Percentiles rank a stretch among this genome's conserved stretches.
Conservation (phyloP, 2,329 filamentous ascomycete species). For the Diaporthe sp. region DNA sequence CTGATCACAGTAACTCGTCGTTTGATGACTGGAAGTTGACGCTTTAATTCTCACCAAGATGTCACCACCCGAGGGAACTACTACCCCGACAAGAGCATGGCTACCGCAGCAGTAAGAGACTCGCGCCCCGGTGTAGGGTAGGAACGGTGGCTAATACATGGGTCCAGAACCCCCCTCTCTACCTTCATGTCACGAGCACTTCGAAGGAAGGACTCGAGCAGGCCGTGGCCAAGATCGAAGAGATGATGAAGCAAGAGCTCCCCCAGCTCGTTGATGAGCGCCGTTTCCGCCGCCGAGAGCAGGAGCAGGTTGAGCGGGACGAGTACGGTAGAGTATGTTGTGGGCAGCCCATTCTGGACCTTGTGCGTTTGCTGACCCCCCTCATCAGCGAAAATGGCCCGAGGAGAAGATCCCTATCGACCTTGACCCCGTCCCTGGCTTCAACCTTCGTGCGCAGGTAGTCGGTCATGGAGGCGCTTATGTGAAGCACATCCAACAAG, state of each 20-base stretch:
- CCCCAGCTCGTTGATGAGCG: slow-evolving; percentile 96
- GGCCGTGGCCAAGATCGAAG: slow-evolving; percentile 89
- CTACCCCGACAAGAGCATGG: slow-evolving; percentile 97
- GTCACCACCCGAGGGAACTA: slow-evolving; percentile 98
- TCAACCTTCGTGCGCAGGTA: slow-evolving; percentile 96
- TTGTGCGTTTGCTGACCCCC: slow-evolving; percentile 45
- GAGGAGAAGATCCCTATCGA: slow-evolving; percentile 94
- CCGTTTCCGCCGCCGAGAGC: slow-evolving; percentile 78
- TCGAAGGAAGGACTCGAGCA: slow-evolving; percentile 91
- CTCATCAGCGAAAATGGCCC: slow-evolving; percentile 88
- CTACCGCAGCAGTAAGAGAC: slow-evolving; percentile 84
- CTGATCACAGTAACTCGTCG: slow-evolving; percentile 35
- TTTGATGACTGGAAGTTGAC: slow-evolving; percentile 68
- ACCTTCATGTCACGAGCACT: slow-evolving; percentile 95
- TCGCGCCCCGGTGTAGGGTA: background rate
- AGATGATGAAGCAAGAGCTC: slow-evolving; percentile 95
- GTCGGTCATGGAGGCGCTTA: slow-evolving; percentile 95
- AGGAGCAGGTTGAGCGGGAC: slow-evolving; percentile 43
- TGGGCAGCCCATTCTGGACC: slow-evolving; percentile 38
- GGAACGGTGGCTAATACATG: slow-evolving; percentile 32
- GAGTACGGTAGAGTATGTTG: slow-evolving; percentile 42
- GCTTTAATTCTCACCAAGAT: slow-evolving; percentile 80
- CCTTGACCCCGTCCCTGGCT: slow-evolving; percentile 91
- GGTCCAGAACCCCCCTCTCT: slow-evolving; percentile 86
- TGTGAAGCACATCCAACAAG: slow-evolving; percentile 97